Percentiles rank a stretch among this genome's conserved stretches.
These are phyloP conservation scores for Fusarium sp. DNA, from an alignment of 2,329 filamentous ascomycete species.

Conservation along the genomic window DNA sequence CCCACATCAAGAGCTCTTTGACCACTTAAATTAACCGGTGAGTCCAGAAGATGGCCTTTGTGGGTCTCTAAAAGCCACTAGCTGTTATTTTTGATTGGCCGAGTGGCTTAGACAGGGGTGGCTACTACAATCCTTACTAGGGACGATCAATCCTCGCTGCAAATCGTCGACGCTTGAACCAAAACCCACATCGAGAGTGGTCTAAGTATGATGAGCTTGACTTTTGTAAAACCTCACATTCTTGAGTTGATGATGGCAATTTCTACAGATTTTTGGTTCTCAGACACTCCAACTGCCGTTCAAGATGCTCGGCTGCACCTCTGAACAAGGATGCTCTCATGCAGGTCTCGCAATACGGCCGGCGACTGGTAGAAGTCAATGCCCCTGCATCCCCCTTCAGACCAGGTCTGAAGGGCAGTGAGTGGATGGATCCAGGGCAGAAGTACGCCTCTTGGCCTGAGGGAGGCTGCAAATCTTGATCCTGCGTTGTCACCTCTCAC, in stretches of 20 bases:
- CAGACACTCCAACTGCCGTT: background rate
- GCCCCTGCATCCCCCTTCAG: conserved; percentile 37
- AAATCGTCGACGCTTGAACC: conserved; percentile 21
- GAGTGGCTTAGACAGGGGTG: conserved; percentile 11
- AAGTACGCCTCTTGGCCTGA: background rate
- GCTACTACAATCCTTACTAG: conserved; percentile 11
- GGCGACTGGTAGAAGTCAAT: conserved; percentile 22
- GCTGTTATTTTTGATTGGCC: conserved; percentile 12
- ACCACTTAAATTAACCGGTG: conserved; percentile 32
- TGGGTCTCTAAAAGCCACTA: conserved; percentile 13
- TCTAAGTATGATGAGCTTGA: background rate
- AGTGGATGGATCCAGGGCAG: conserved; percentile 31
- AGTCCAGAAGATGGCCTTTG: conserved; percentile 22
- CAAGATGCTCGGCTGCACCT: conserved; percentile 16
- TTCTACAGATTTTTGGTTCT: background rate
- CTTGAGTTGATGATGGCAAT: background rate
- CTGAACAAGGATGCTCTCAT: conserved; percentile 22
- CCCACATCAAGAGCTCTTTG: conserved; percentile 2
- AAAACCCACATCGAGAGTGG: conserved; percentile 16
- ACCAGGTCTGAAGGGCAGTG: conserved; percentile 19
- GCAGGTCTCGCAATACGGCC: conserved; percentile 33
- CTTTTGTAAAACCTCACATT: conserved; percentile 8
- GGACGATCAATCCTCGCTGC: conserved; percentile 21
- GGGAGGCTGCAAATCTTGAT: conserved; percentile 29
- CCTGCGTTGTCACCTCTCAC: conserved; percentile 25